Conservation (phyloP, 2,329 filamentous ascomycete species). For the Aspergillus persii region DNA sequence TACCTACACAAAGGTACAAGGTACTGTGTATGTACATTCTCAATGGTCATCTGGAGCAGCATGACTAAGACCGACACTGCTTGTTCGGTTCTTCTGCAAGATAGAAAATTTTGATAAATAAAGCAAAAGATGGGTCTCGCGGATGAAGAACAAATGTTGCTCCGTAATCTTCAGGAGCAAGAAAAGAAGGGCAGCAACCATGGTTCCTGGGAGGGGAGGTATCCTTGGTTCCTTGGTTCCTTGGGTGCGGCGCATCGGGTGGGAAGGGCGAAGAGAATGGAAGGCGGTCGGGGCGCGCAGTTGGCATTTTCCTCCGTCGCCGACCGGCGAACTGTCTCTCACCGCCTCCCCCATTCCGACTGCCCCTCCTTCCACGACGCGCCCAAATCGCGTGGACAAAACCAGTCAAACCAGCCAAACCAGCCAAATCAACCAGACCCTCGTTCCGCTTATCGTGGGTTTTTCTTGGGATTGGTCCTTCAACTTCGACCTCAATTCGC, state of each 20-base stretch:
- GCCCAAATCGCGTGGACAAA: conserved; percentile 10
- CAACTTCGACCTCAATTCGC: too few species aligned
- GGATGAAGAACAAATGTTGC: not conserved
- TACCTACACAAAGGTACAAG: too few species aligned
- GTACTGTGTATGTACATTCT: not conserved
- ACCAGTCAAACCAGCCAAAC: not conserved
- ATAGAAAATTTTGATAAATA: not conserved
- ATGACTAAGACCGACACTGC: not conserved
- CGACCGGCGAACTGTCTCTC: conserved; percentile 1
- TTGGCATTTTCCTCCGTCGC: not conserved
- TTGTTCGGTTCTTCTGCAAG: not conserved
- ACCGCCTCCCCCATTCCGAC: conserved; percentile 17
- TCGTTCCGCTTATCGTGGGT: not conserved
- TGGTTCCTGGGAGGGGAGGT: not conserved
- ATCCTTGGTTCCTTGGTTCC: not conserved
- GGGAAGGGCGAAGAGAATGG: too few species aligned
- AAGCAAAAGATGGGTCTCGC: not conserved
- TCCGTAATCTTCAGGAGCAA: not conserved
- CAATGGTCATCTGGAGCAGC: not conserved
- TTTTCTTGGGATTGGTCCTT: too few species aligned
- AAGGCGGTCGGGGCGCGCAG: too few species aligned
- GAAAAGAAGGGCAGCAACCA: not conserved
- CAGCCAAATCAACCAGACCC: not conserved
- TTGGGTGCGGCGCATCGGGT: too few species aligned
- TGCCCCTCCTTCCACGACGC: conserved; percentile 19